Conservation (phyloP, 148 eudicot species). For the Rhododendron ovatum region DNA sequence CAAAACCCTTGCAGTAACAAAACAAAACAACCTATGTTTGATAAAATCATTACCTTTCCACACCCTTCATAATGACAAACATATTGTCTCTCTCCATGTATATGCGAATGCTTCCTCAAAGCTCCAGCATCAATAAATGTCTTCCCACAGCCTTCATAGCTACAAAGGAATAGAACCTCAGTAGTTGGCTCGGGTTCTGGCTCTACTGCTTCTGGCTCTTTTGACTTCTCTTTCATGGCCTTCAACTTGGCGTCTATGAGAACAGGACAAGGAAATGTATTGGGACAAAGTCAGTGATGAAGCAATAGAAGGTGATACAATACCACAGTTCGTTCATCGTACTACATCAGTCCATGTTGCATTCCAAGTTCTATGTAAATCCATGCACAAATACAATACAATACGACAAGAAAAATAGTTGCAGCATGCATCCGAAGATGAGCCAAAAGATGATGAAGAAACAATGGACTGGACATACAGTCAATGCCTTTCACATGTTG, state of each 20-base stretch:
- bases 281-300: background rate
- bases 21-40: background rate
- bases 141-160: conserved; percentile 95
- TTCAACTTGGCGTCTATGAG: conserved; percentile 56
- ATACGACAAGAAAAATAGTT: background rate
- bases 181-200: conserved; percentile 94
- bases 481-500: background rate
- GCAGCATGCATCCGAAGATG: background rate
- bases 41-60: conserved; percentile 62
- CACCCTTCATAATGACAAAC: conserved; percentile 77
- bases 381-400: background rate
- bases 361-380: background rate
- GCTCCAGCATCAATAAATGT: conserved; percentile 97
- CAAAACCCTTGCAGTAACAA: background rate
- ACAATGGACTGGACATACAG: background rate
- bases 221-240: conserved; percentile 65
- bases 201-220: conserved; percentile 58
- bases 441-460: background rate
- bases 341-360: background rate
- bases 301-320: background rate
- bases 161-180: conserved; percentile 98
- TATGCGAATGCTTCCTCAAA: conserved; percentile 89
- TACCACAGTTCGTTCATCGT: background rate
- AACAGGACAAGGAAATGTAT: background rate
- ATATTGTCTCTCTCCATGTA: conserved; percentile 94